phyloP scores from a whole-genome alignment of 106 monocot species.

The Vanilla planifolia region DNA sequence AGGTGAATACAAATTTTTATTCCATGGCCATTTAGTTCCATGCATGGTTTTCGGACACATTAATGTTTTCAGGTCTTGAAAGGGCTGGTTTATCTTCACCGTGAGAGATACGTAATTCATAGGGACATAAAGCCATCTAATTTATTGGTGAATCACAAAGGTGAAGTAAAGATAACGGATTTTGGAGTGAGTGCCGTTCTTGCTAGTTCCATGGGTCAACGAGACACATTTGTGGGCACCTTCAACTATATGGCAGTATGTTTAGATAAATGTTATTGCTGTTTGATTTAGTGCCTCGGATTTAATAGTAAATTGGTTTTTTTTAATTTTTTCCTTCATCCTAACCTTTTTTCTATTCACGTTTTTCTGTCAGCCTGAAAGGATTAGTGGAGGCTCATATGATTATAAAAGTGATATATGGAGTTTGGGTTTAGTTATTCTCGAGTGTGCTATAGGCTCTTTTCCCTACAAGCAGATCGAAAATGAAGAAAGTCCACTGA shows the following conservation, averaged over 20 bases:
- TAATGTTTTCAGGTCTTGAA: constrained; percentile 58
- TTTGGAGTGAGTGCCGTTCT: constrained; percentile 94
- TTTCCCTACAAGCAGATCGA: constrained; percentile 80
- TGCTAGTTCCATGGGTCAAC: constrained; percentile 83
- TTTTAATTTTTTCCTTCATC: neutral
- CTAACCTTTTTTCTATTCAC: neutral
- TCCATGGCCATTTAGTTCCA: neutral
- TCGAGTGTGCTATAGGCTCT: constrained; percentile 91
- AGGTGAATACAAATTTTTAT: constrained; percentile 28
- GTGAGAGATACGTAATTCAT: constrained; percentile 90
- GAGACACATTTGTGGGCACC: constrained; percentile 96
- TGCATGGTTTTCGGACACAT: constrained; percentile 7
- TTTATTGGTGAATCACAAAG: constrained; percentile 75
- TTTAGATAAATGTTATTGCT: constrained; percentile 7
- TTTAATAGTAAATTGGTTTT: neutral
- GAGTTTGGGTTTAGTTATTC: constrained; percentile 94
- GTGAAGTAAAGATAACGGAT: constrained; percentile 87
- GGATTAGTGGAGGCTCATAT: constrained; percentile 83
- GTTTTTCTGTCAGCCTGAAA: constrained; percentile 57
- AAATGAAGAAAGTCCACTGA: constrained; percentile 57
- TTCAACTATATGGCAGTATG: constrained; percentile 91
- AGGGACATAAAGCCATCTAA: constrained; percentile 93
- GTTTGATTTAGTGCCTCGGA: neutral
- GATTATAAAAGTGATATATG: constrained; percentile 96
- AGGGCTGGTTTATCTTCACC: constrained; percentile 87